These are phyloP conservation scores for cucumber (Cucumis sativus) DNA, from an alignment of 306 rosid genomes.

Conservation along the genomic window DNA sequence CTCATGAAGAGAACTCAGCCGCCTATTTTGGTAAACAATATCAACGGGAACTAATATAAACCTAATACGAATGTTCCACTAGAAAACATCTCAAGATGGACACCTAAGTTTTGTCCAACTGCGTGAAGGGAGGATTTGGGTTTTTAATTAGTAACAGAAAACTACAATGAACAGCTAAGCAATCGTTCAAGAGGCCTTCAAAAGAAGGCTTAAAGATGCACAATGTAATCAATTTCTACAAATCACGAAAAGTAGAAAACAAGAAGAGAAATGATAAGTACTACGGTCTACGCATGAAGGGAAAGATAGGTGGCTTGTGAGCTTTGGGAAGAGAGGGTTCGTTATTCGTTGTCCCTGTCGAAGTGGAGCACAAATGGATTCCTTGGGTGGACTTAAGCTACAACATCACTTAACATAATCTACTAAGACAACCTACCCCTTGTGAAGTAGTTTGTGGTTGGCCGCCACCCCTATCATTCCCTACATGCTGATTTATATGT, in stretches of 20 bases:
- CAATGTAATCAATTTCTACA: neutral
- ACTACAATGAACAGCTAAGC: neutral
- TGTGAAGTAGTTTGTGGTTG: too few relatives aligned
- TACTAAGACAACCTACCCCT: too few relatives aligned
- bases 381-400: too few relatives aligned
- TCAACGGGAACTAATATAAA: neutral
- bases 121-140: neutral
- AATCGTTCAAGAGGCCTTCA: neutral
- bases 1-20: neutral
- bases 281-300: too few relatives aligned
- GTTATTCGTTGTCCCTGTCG: too few relatives aligned
- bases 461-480: too few relatives aligned
- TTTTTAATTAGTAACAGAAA: neutral
- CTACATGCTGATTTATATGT: too few relatives aligned
- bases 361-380: too few relatives aligned
- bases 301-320: too few relatives aligned
- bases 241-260: neutral
- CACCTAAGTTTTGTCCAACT: neutral
- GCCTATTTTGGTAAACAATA: neutral
- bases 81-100: neutral
- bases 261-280: neutral
- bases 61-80: neutral
- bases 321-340: too few relatives aligned
- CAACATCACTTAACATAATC: too few relatives aligned
- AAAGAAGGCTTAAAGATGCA: neutral